Percentiles rank a stretch among this genome's conserved stretches.
Conservation (phyloP, 164 flowering plant genomes). For the Tinospora cordifolia region DNA sequence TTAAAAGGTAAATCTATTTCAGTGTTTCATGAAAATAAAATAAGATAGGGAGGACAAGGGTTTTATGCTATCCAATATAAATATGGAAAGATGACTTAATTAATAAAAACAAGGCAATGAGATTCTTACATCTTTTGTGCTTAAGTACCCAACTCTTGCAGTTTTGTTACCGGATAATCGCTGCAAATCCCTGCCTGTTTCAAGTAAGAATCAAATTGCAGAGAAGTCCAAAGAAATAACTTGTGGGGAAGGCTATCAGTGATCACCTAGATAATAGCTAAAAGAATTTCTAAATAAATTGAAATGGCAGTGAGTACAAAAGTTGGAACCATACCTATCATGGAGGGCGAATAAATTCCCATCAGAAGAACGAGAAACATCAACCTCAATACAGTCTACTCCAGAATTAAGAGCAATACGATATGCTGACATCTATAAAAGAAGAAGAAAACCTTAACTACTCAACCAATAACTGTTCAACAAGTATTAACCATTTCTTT, state of each 20-base stretch:
- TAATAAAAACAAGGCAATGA: neutral
- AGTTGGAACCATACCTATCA: constrained; percentile 53
- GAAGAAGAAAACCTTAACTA: neutral
- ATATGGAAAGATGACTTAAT: neutral
- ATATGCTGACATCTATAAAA: constrained; percentile 66
- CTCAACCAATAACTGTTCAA: neutral
- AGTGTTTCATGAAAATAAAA: neutral
- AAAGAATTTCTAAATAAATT: too few relatives aligned
- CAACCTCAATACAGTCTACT: constrained; percentile 93
- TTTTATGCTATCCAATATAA: neutral
- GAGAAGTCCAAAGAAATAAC: constrained; percentile 15
- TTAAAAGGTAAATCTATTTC: neutral
- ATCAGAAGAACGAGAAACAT: constrained; percentile 89
- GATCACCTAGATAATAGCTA: too few relatives aligned
- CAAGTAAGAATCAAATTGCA: constrained; percentile 42
- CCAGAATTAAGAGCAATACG: constrained; percentile 54
- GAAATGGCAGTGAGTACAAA: neutral
- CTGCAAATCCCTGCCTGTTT: constrained; percentile 99
- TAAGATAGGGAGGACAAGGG: neutral
- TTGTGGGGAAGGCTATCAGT: too few relatives aligned
- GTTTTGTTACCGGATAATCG: constrained; percentile 62
- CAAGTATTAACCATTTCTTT: neutral
- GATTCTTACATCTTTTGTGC: constrained; percentile 55
- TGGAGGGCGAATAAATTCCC: constrained; percentile 88
- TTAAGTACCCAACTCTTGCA: constrained; percentile 69